Evolutionary conservation across 2,329 filamentous ascomycete genomes (phyloP).

Genomic region (Nannizziopsis barbatae): DNA sequence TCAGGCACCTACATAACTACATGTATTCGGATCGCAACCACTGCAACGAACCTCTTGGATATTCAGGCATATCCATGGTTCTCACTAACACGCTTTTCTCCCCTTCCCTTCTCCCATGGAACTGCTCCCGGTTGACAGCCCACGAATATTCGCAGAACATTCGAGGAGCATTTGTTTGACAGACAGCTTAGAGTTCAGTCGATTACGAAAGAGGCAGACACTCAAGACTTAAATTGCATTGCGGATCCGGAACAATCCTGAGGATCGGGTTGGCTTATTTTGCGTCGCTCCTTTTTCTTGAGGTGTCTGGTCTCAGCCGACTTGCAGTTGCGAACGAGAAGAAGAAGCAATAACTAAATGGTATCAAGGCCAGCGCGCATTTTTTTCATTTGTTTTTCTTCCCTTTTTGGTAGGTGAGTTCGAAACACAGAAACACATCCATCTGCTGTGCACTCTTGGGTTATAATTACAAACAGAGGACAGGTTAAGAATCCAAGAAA

Average conservation of each 20-base stretch:
- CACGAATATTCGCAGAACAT: conserved; percentile 9
- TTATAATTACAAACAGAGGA: too few relatives aligned
- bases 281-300: neutral
- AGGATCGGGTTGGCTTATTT: neutral
- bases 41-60: neutral
- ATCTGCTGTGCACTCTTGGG: too few relatives aligned
- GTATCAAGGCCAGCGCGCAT: too few relatives aligned
- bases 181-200: conserved; percentile 5
- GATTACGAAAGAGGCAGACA: conserved; percentile 7
- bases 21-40: conserved; percentile 1
- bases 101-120: conserved; percentile 4
- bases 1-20: too few relatives aligned
- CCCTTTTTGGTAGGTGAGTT: too few relatives aligned
- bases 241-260: conserved; percentile 1
- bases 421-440: too few relatives aligned
- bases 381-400: too few relatives aligned
- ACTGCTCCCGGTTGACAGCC: conserved; percentile 9
- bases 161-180: neutral
- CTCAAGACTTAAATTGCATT: neutral
- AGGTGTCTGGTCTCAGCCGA: neutral
- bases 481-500: too few relatives aligned
- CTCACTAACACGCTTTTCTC: conserved; percentile 1
- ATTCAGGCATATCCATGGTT: conserved; percentile 6
- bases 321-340: too few relatives aligned
- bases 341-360: too few relatives aligned